Base-by-base conservation (phyloP, 2,329 filamentous ascomycete genomes). In the Fusarium nanum region DNA sequence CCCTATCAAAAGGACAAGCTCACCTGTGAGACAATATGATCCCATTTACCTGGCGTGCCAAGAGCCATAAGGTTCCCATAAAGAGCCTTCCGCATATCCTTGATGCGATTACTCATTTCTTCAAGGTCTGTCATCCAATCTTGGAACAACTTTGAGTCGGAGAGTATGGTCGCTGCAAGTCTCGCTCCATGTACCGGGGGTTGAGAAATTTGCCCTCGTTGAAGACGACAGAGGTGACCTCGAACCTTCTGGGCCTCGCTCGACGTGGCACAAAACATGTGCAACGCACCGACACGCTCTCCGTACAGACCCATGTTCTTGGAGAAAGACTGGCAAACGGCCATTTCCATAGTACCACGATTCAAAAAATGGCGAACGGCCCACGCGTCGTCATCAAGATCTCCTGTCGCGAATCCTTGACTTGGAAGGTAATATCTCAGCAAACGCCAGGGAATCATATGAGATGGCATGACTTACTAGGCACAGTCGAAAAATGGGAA, bases 331-430 rank as follows among this genome's bases (percentile, higher is more conserved):
- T 53, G 37, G 1, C n/a, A 37, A 13, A 58, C 37, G 4, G 56
- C 47, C 0, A 58, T 10, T 14, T 58, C 47, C 28, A 58, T 46
- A 11, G 27, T 49, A n/a, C 45, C 55, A 8, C 55, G 20, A 7
- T 58, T n/a, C 5, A 34, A 12, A 16, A 57, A 52, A 18, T 50
- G 54, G 6, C 41, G 20, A 14, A 57, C 14, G 5, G 44, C 44
- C 14, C 16, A 41, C 10, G 54, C 44, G 12, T 57, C 54, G 3
- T 50, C 16, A 16, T 23, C 8, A 6, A 57, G 32, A 41, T 57
- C 44, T 42, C 54, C 54, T 10, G 54, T 48, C 2, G 54, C 54
- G 18, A 57, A 57, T n/a, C 54, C 45, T 30, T 57, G 54, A 16
- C 54, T 50, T 12, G 11, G 30, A n/a, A 23, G 6, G 5, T 5